Base-by-base conservation (phyloP, 805 yeast genomes). In the Metschnikowia baotianmanensis region DNA sequence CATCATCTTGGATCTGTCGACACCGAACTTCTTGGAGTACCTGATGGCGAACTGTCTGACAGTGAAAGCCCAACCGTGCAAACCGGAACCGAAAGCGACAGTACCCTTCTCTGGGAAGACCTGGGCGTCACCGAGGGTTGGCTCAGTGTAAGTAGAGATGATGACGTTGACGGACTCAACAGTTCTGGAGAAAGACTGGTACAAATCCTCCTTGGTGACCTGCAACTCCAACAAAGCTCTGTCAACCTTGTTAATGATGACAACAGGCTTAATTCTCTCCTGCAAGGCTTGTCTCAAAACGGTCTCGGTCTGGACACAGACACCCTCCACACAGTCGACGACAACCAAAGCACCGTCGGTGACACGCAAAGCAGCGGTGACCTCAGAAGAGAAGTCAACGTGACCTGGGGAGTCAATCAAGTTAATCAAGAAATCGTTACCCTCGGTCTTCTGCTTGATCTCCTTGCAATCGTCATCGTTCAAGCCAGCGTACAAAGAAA, bases 51-150 rank as follows among this genome's bases (percentile, higher is more conserved):
- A 91, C 81, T 91, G 98, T 77, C 99, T 88, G 69, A 91, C 85
- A 62, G 99, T 91, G 91, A 91, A 91, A 71, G 97, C 98, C 99
- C 99, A 91, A 76, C 99, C 99, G 83, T 91, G 99, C 69, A 91
- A 81, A 86, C 98, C 99, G 73, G 98, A 93, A 80, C 96, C 98
- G 76, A 91, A 91, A 61, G 99, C 99, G 68, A 91, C 96, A 73
- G 98, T 91, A 79, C 99, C 99, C 70, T 76, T 74, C 73, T 91
- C 95, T 76, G 99, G 99, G 96, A 84, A 91, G 55, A 91, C 98
- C 80, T 91, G 98, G 64, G 79, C 83, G 67, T 91, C 98, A 79
- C 99, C 99, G 55, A 91, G 74, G 51, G 78, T 72, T 74, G 79
- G 77, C 71, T 91, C 99, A 64, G 82, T 76, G 78, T 91, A 91